phyloP scores from a whole-genome alignment of 345 rosid genomes.

The Sapria himalayana region DNA sequence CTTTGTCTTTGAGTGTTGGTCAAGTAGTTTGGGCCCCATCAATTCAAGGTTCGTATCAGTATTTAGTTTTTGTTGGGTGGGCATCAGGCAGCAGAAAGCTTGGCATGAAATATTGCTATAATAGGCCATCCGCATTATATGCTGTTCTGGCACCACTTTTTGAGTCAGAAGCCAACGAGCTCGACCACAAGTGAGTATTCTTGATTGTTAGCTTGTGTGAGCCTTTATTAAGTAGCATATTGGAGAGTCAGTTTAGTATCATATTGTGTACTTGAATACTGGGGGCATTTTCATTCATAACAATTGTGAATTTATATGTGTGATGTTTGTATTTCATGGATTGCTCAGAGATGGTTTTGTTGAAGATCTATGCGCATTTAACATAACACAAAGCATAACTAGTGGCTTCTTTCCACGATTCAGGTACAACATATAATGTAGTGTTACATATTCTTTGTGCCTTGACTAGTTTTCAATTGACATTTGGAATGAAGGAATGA shows the following conservation, averaged over 20 bases:
- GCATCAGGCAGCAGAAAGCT: conserved; percentile 53
- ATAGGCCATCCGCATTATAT: conserved; percentile 62
- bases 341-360: conserved; percentile 27
- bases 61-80: conserved; percentile 84
- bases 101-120: conserved; percentile 74
- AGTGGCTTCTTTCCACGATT: conserved; percentile 65
- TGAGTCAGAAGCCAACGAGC: conserved; percentile 14
- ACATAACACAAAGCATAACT: conserved; percentile 49
- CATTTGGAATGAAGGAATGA: too few species aligned
- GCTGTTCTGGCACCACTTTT: conserved; percentile 23
- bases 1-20: conserved; percentile 53
- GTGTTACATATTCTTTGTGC: too few species aligned
- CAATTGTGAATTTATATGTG: too few species aligned
- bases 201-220: too few species aligned
- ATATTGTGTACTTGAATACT: too few species aligned
- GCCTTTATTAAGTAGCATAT: too few species aligned
- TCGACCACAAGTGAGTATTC: conserved; percentile 36
- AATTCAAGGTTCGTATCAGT: conserved; percentile 19
- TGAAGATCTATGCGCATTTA: conserved; percentile 21
- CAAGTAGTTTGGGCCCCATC: conserved; percentile 90
- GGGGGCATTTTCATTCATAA: too few species aligned
- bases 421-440: conserved; percentile 48
- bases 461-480: too few species aligned
- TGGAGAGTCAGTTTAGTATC: too few species aligned
- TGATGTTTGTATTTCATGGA: conserved; percentile 1